phyloP scores from a whole-genome alignment of 2,329 filamentous ascomycete genomes.

The Fusarium sp. region DNA sequence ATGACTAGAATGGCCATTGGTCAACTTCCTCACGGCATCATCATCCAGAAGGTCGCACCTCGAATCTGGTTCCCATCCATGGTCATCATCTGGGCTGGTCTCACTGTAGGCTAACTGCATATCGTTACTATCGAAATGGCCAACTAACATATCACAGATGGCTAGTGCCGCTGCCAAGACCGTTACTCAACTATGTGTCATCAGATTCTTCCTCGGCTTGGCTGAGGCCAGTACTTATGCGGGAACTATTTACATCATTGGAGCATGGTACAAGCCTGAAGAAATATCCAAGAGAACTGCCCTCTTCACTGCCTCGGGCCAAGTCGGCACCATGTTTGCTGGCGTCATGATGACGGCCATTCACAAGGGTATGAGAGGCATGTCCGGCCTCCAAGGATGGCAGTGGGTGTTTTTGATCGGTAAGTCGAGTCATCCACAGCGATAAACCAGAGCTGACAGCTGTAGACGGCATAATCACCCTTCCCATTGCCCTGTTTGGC shows the following conservation, averaged over 20 bases:
- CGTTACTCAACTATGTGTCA: conserved; percentile 40
- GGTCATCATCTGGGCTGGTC: conserved; percentile 66
- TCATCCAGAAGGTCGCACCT: conserved; percentile 67
- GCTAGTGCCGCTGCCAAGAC: conserved; percentile 44
- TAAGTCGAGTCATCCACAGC: accelerated
- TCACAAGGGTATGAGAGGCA: conserved; percentile 47
- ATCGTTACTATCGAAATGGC: accelerated
- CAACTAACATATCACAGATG: conserved; percentile 30
- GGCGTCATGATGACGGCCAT: conserved; percentile 64
- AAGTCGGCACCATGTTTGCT: conserved; percentile 66
- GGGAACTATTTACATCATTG: conserved; percentile 49
- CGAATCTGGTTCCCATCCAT: conserved; percentile 67
- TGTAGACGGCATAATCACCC: conserved; percentile 36
- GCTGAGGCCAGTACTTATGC: conserved; percentile 44
- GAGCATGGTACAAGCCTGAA: conserved; percentile 62
- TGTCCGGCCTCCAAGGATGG: conserved; percentile 56
- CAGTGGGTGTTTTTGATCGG: conserved; percentile 52
- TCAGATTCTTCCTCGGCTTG: conserved; percentile 44
- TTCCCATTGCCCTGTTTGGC: conserved; percentile 35
- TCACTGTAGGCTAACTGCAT: conserved; percentile 56
- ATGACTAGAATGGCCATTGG: conserved; percentile 54
- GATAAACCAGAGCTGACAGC: accelerated
- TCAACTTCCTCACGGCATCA: conserved; percentile 66
- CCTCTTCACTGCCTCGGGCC: conserved; percentile 66
- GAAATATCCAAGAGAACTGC: conserved; percentile 68